These are phyloP conservation scores for Echinochloa phyllopogon DNA, from an alignment of 176 grass and related monocot species.

Conservation along the genomic window DNA sequence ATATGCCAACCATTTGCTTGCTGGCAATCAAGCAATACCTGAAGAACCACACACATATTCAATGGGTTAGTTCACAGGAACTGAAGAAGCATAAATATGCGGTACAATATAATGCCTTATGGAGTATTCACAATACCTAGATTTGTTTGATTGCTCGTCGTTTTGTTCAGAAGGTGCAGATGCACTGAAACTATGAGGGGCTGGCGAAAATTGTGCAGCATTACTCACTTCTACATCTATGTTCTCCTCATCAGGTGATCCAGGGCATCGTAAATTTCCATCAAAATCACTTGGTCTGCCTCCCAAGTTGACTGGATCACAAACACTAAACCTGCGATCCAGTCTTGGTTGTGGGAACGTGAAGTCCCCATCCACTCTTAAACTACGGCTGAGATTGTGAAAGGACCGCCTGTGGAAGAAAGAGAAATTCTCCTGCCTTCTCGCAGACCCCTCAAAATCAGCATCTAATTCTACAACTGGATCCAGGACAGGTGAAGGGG, in stretches of 20 bases:
- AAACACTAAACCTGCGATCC: conserved; percentile 82
- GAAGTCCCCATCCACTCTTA: conserved; percentile 66
- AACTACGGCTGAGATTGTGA: conserved; percentile 73
- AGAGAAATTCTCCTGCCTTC: conserved; percentile 64
- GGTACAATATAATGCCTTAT: background rate
- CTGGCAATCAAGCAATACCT: conserved; percentile 95
- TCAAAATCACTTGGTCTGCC: conserved; percentile 75
- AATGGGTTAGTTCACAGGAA: conserved; percentile 22
- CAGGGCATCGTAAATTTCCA: conserved; percentile 54
- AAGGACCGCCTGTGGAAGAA: conserved; percentile 75
- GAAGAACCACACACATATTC: conserved; percentile 21
- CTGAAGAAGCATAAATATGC: background rate
- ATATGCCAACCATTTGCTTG: conserved; percentile 97
- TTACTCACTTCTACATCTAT: conserved; percentile 49
- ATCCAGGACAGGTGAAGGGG: conserved; percentile 65
- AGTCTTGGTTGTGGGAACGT: conserved; percentile 62
- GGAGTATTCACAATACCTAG: conserved; percentile 58
- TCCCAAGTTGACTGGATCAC: conserved; percentile 66
- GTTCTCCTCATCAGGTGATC: conserved; percentile 68
- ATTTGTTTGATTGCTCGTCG: conserved; percentile 44
- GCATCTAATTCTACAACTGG: conserved; percentile 77
- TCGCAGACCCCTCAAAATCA: conserved; percentile 78
- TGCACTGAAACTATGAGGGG: conserved; percentile 52
- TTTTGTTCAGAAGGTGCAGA: conserved; percentile 54
- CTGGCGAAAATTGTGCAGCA: conserved; percentile 44